Base-by-base conservation (phyloP, 2,329 filamentous ascomycete genomes). In the Pseudogymnoascus sp. region DNA sequence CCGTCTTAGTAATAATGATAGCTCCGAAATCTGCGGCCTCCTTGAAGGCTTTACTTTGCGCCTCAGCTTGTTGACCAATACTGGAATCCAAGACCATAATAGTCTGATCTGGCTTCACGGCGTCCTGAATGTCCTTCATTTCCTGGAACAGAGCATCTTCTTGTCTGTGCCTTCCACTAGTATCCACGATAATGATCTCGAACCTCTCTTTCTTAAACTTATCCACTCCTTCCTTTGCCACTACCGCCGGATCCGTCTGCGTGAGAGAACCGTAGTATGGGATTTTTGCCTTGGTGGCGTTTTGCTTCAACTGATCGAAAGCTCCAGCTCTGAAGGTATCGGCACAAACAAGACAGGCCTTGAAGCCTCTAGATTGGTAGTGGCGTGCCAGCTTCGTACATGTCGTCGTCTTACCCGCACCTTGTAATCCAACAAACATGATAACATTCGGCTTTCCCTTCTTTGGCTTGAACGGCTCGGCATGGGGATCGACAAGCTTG, bases 181-280 rank as follows among this genome's bases (percentile, higher is more conserved):
- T 99, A 78, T 99, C 94, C 62, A 99, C 94, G 66, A 99, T 97
- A 71, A 99, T 99, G 68, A 99, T 88, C 76, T 99, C 94, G 73
- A 99, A 99, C 58, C 87, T 85, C 78, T 99, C 94, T 80, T 97
- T 97, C 80, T 96, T 97, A 81, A 99, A 99, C 77, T 97, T 95
- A 55, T 96, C 92, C 33, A 99, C 94, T 77, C 94, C 94, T 69
- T 97, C 92, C n/a, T 86, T 84, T 0, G 94, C 93, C 16, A 99
- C 94, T 5, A 92, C 87, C 0, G 93, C 92, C 0, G 94, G 94
- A 72, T 99, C 94, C 6, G 92, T 97, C 78, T 99, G 92, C 2
- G 93, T 99, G 67, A 99, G 81, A 63, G 91, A 96, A 70, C 94
- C 94, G 74, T 95, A 99, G 82, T 99, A 99, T 8, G 94, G 94